A percentile compares a stretch with the other conserved stretches of the same genome.
Conservation (phyloP, 305 asterid species). For the Fraxinus dipetala region DNA sequence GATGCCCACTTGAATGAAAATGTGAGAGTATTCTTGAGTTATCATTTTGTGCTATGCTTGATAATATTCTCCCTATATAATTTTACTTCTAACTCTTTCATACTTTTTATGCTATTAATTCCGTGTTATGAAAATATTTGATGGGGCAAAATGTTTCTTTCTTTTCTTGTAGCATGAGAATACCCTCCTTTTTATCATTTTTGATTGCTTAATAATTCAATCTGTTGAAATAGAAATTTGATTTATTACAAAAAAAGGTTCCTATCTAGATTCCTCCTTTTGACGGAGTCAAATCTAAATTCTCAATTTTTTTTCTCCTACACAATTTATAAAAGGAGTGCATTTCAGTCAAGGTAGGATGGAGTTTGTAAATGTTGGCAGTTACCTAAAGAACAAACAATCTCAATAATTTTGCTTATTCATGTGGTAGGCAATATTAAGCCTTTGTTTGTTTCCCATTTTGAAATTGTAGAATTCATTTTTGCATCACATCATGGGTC, state of each 20-base stretch:
- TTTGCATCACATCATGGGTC: background rate
- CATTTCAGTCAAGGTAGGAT: background rate
- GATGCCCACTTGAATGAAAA: conserved; percentile 28
- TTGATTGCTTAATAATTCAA: background rate
- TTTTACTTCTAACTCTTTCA: background rate
- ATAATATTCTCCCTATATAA: background rate
- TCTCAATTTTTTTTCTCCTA: background rate
- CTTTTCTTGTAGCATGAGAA: background rate
- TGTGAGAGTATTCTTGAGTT: conserved; percentile 29
- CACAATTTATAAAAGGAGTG: background rate
- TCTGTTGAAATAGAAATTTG: background rate
- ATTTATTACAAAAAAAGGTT: background rate
- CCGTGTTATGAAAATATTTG: background rate
- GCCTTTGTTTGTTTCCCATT: background rate
- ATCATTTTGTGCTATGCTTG: conserved; percentile 6
- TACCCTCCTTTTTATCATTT: background rate
- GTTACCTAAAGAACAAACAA: background rate
- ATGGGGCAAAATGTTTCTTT: background rate
- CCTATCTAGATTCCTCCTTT: background rate
- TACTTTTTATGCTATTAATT: background rate
- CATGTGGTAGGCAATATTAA: background rate
- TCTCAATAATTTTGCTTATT: background rate
- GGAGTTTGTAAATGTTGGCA: background rate
- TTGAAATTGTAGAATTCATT: background rate
- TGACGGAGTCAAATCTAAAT: background rate